Evolutionary conservation across 306 rosid species (phyloP), one percentile per base, ranked within the genome.

Genomic region (Castanea sativa): DNA sequence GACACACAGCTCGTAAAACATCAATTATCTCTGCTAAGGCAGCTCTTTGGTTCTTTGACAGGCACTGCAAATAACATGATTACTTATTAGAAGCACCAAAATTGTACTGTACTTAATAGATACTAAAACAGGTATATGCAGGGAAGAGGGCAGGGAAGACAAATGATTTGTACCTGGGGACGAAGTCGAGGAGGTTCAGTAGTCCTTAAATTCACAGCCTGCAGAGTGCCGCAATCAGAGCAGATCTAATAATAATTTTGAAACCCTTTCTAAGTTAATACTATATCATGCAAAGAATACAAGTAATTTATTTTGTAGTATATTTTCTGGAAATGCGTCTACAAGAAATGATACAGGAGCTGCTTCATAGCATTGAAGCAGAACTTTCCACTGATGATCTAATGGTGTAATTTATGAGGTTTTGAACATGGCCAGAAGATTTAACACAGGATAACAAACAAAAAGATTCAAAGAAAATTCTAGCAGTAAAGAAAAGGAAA

Each of bases 1-100:
- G 93, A 80, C 98, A 94, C 55, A 94, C 91, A 75, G 90, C 96
- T 76, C 91, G 84, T 76, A 94, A 83, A 64, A 94, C 92, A 79
- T 94, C 94, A 55, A 60, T 68, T 78, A 94, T 94, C 85, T 92
- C 98, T 3, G 85, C 86, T 73, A 94, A 84, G 69, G 88, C 94
- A 79, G 82, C 88, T 79, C 83, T 87, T 85, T 88, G 92, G 78
- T 81, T 82, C 79, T 69, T 79, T 80, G 93, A 87, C 57, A 90
- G 82, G 85, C 88, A 85, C 94, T 91, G 92, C 74, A 80, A 74
- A 27, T 76, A 79, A 71, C 29, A 85, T 69, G 57, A 38, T 55
- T 58, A 30, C 65, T 63, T 63, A 71, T 79, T 53, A 81, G 86
- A 77, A 83, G 74, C 20, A 71, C 16, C 81, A 83, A 73, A 57